Evolutionary conservation across 2,329 filamentous ascomycete species (phyloP), one percentile per base, ranked within the genome.

Genomic region (Fusarium pininemorale): DNA sequence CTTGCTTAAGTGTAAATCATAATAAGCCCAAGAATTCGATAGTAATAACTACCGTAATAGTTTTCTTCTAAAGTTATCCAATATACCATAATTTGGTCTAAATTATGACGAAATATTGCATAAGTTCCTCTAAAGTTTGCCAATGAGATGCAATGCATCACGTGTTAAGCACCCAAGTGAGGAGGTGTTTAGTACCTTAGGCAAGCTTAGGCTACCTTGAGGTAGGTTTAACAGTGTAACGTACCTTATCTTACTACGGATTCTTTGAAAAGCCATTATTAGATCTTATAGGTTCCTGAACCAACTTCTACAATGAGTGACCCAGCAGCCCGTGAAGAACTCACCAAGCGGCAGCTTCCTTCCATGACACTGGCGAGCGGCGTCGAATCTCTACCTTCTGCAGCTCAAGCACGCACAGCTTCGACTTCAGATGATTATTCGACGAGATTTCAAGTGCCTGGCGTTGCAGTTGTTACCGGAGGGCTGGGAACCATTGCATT

Each of bases 291-390:
- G 26, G 20, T 6, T 45, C 22, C 11, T 22, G 2, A 11, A 53
- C 1, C 9, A 48, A 20, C 14, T 4, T 7, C 30, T 6, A 68
- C 12, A 15, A 71, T 71, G 65, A 69, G 54, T 24, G 54, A 45
- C 26, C 47, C 48, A 37, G 22, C 45, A 10, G 42, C 59, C 7
- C 67, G 65, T 6, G 32, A 54, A 48, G 65, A 69, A 6, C 51
- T 70, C 3, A 64, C 58, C 56, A 69, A 70, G 59, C 55, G 67
- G 16, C 58, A 59, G n/a, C 67, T 69, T n/a, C 67, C 67, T 22
- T 70, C 65, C 6, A 70, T 70, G 67, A 51, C 28, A 2, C 42
- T 69, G 3, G 65, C 58, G 18, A 69, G 37, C 3, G 67, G 67
- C 1, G n/a, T 56, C 4, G 32, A 22, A 15, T 58, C 67, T 3